phyloP scores from a whole-genome alignment of 1,284 basidiomycete genomes.

The Salmacisia buchloeana region DNA sequence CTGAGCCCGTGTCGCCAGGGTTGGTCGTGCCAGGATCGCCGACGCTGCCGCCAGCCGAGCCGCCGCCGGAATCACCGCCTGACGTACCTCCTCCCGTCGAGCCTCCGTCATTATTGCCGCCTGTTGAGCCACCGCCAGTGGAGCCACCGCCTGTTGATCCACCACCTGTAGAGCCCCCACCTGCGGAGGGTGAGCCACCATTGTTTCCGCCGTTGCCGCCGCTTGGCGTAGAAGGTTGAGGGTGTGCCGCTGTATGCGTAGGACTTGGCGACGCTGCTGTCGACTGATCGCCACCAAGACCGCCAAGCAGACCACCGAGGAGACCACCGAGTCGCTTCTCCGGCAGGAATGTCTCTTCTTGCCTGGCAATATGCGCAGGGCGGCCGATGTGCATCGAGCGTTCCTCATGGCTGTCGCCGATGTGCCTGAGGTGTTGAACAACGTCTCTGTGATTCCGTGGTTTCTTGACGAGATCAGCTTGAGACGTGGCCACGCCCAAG shows the following conservation, averaged over 20 bases:
- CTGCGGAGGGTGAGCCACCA: no score
- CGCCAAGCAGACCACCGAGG: neutral
- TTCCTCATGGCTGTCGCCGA: no score
- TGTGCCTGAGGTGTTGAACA: neutral
- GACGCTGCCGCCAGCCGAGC: neutral
- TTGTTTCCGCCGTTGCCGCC: neutral
- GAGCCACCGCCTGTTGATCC: neutral
- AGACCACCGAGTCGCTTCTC: constrained; percentile 5
- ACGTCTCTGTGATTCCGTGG: neutral
- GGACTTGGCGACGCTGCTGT: neutral
- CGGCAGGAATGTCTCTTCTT: neutral
- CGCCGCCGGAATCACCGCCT: neutral
- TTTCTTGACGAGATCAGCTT: constrained; percentile 6
- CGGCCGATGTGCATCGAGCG: neutral
- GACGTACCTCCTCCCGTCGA: neutral
- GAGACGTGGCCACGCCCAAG: no score
- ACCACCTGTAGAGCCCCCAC: no score
- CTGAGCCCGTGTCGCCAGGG: neutral
- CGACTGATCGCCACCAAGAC: neutral
- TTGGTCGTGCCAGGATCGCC: neutral
- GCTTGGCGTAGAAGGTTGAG: neutral
- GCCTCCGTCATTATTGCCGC: neutral
- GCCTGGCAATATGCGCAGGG: neutral
- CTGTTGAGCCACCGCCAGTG: neutral
- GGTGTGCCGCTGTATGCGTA: neutral